Base-by-base conservation (phyloP, 2,329 filamentous ascomycete species). In the Talaromyces rugulosus region DNA sequence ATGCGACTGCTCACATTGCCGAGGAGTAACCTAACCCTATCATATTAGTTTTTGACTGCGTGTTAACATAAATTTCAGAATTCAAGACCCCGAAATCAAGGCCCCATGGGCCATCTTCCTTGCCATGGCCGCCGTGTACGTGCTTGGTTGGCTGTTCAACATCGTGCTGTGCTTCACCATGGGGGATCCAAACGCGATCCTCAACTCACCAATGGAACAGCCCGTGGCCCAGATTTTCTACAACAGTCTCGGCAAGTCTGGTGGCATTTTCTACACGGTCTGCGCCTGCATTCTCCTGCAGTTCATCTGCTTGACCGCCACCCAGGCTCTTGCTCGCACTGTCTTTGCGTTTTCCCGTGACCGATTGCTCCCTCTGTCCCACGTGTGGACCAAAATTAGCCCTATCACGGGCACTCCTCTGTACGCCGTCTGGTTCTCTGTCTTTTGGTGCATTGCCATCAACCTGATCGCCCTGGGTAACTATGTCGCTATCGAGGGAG, bases 381-480 rank as follows among this genome's bases (percentile, higher is more conserved):
- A 66, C 36, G 63, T 83, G 53, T 84, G 82, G 82, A 80, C 78
- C 71, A 81, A 77, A 70, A 76, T 83, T 72, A 74, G 80, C 69
- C 71, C 74, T 57, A 67, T 73, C 63, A 85, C 83, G 14, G 76
- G 78, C 58, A 85, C 82, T 1, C 83, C 83, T 4, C 71, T 85
- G 27, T 75, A 80, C 33, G 81, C 83, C 14, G 83, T 85, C 56
- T 86, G 84, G 84, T 77, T 85, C 60, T 82, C 80, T 60, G 77
- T 82, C 33, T 72, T 81, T 66, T 82, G 60, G 79, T 85, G 82
- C 72, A 80, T 85, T 64, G 74, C 78, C 56, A 84, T 87, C 75
- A 86, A 86, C 71, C 75, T 86, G 64, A 85, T 86, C 67, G 83
- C 80, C 51, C 79, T 87, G 5, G 84, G 82, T 52, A 83, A 80